Evolutionary conservation across 345 rosid species (phyloP), one percentile per base, ranked within the genome.

Genomic region (Boechera stricta): DNA sequence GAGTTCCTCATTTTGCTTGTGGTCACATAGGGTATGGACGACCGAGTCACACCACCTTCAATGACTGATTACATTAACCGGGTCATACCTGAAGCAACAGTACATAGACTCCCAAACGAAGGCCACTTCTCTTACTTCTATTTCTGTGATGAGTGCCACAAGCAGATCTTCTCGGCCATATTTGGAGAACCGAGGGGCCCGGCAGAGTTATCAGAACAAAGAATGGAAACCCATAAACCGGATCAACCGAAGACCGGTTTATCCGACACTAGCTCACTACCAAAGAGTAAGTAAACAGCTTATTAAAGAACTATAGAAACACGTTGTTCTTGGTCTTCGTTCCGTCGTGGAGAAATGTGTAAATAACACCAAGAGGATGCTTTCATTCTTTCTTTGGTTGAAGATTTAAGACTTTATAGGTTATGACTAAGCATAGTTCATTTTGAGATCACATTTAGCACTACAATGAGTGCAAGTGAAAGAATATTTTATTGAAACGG

Each of bases 111-210:
- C 62, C 91, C 91, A 44, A 79, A 80, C 21, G 98, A 94, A 82
- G 97, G 98, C 42, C 98, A 94, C 72, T 90, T 87, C 69, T 94
- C 98, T 3, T 92, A 78, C 80, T 89, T 89, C 79, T 90, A 75
- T 71, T 82, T 92, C 78, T 94, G 98, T 13, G 89, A 90, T 24
- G 90, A 85, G 44, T 94, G 98, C 77, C 98, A 94, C 70, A 73
- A 89, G 52, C 85, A 83, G 67, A 83, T 94, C 35, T 82, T 94
- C 81, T 88, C 90, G 10, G 58, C 90, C 29, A 84, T 94, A 39
- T 92, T 89, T 45, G 96, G 92, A 80, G 80, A 79, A 29, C 88
- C 98, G 10, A 80, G 75, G 59, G 98, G 91, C 2, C 87, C 89
- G 29, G 49, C 88, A 28, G 83, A 84, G 54, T 32, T 71, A 75